Percentiles rank a stretch among this genome's conserved stretches.
Evolutionary conservation across 208 protist genomes (phyloP).

Genomic region (Crithidia acanthocephali): DNA sequence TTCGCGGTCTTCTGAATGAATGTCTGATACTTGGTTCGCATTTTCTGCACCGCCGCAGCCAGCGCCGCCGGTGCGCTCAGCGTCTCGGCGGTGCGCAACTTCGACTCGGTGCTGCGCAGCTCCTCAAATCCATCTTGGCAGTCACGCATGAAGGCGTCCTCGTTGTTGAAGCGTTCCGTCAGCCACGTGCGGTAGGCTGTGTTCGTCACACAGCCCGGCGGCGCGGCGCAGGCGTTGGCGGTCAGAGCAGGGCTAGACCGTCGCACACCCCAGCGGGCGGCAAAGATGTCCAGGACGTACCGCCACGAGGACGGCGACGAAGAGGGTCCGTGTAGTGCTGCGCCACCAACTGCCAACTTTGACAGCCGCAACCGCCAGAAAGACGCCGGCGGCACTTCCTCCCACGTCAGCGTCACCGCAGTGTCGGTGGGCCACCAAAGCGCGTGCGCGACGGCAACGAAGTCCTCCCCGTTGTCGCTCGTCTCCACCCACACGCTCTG

Average conservation of each 20-base stretch:
- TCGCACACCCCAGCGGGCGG: slow-evolving; percentile 53
- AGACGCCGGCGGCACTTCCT: slow-evolving; percentile 8
- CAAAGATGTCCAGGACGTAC: slow-evolving; percentile 43
- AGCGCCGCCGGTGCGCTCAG: slow-evolving; percentile 49
- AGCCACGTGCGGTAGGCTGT: slow-evolving; percentile 52
- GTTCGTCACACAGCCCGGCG: slow-evolving; percentile 33
- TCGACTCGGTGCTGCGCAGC: slow-evolving; percentile 48
- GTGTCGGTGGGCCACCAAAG: slow-evolving; percentile 21
- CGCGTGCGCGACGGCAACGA: slow-evolving; percentile 37
- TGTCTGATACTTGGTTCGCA: slow-evolving; percentile 44
- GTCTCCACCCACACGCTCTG: slow-evolving; percentile 65
- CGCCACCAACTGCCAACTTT: neutral
- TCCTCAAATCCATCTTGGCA: slow-evolving; percentile 68
- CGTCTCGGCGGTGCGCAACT: slow-evolving; percentile 44
- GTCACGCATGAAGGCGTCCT: slow-evolving; percentile 54
- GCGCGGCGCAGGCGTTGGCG: neutral
- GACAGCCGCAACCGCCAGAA: slow-evolving; percentile 33
- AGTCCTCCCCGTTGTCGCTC: slow-evolving; percentile 81
- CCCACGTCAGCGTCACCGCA: slow-evolving; percentile 41
- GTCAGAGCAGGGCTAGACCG: slow-evolving; percentile 14
- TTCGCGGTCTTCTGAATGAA: slow-evolving; percentile 69
- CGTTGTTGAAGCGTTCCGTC: slow-evolving; percentile 51
- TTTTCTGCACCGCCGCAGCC: slow-evolving; percentile 44
- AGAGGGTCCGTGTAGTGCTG: neutral
- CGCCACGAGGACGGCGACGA: slow-evolving; percentile 19